Base-by-base conservation (phyloP, 2,329 filamentous ascomycete species). In the Aspergillus spinulosporus region DNA sequence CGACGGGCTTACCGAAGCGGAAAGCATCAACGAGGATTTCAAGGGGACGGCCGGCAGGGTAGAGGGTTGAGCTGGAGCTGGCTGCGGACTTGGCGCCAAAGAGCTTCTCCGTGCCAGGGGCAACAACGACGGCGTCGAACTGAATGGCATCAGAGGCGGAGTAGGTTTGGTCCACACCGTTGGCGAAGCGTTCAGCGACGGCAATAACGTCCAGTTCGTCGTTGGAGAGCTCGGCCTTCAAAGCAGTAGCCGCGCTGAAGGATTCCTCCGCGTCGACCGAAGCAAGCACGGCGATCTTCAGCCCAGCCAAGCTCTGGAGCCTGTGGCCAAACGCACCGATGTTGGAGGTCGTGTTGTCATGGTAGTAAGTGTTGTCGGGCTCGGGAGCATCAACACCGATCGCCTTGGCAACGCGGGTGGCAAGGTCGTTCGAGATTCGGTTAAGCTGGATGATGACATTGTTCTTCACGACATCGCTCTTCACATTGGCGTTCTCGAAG, bases 391-490 rank as follows among this genome's bases (percentile, higher is more conserved):
- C 69, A 50, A 88, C 62, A 26, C 83, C 85, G 14, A 90, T 72
- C 0, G 82, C 86, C 1, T 72, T 64, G 6, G 85, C 86, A 0
- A 90, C 87, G 9, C 87, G 84, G 2, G 72, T 75, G 3, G 88
- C 87, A 7, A 91, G 72, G 62, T 89, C 84, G 68, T 90, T 81
- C 69, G 80, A 83, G 64, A 90, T 77, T 44, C 79, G 80, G 77
- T 90, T 91, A 8, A 91, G 80, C 67, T 90, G 87, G 12, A 76
- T 74, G 42, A 91, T 77, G 1, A 88, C 84, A 60, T 89, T 89
- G 61, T 82, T 72, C 72, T 85, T 85, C 12, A 90, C 83, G 1
- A 78, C 66, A 0, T 72, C 62, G 42, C 83, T 85, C 62, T 78
- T 74, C 34, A 90, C 64, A 11, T 88, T 81, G 21, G 84, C 80